A percentile compares a stretch with the other conserved stretches of the same genome.
Conservation (phyloP, 352 stramenopile genomes). For the Plasmopara halstedii region DNA sequence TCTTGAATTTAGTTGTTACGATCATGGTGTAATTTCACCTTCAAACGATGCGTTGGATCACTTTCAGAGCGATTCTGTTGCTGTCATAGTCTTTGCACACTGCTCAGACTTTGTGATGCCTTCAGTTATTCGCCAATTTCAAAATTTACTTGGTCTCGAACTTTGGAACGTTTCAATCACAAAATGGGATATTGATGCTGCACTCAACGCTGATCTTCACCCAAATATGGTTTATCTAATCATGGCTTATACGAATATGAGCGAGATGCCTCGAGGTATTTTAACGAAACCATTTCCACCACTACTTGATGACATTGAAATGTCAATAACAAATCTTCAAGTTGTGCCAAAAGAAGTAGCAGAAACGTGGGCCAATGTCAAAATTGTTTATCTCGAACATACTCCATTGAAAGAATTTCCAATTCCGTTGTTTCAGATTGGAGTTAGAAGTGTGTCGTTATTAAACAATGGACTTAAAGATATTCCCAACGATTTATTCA, state of each 20-base stretch:
- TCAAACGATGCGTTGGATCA: constrained; percentile 3
- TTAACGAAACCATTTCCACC: constrained; percentile 20
- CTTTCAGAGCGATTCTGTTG: constrained; percentile 20
- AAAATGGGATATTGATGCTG: constrained; percentile 27
- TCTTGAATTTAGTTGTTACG: constrained; percentile 28
- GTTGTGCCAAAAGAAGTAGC: constrained; percentile 20
- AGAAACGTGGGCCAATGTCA: constrained; percentile 9
- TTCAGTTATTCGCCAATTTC: constrained; percentile 22
- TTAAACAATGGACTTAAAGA: not conserved
- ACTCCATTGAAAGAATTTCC: not conserved
- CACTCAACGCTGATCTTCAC: constrained; percentile 25
- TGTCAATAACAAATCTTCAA: constrained; percentile 31
- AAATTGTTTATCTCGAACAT: constrained; percentile 1
- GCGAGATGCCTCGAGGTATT: constrained; percentile 25
- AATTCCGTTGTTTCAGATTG: not conserved
- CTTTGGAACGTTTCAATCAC: constrained; percentile 46
- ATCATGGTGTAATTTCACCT: constrained; percentile 5
- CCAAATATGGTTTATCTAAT: constrained; percentile 29
- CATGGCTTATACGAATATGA: constrained; percentile 46
- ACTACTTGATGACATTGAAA: constrained; percentile 40
- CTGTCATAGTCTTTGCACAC: constrained; percentile 36
- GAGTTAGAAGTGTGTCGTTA: not conserved
- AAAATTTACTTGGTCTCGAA: constrained; percentile 42
- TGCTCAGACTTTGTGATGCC: constrained; percentile 33
- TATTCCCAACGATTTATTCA: constrained; percentile 1